Conservation (phyloP, 2,329 filamentous ascomycete species). For the Cercospora nicotianae region DNA sequence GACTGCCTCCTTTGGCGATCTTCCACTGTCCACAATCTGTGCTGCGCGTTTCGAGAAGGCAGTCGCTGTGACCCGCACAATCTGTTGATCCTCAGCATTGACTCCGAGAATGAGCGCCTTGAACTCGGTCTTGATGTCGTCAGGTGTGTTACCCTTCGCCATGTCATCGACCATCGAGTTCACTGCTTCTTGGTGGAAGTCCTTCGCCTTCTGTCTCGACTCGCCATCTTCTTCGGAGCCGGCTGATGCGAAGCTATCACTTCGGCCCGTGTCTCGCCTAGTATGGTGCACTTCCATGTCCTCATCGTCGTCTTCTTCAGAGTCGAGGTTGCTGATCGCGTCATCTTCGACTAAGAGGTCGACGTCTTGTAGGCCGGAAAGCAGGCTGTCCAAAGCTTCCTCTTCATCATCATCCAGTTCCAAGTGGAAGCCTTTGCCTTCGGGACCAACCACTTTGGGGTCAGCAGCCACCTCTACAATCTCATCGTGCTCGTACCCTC, state of each 20-base stretch:
- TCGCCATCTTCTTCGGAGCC: conserved; percentile 61
- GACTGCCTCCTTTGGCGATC: conserved; percentile 43
- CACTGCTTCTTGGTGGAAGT: conserved; percentile 86
- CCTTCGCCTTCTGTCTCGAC: conserved; percentile 49
- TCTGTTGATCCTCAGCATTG: conserved; percentile 85
- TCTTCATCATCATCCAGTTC: conserved; percentile 66
- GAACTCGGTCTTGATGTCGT: conserved; percentile 91
- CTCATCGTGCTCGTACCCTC: conserved; percentile 45
- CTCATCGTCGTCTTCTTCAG: conserved; percentile 43
- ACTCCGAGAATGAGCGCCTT: conserved; percentile 88
- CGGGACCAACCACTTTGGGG: conserved; percentile 56
- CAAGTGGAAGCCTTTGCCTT: conserved; percentile 60
- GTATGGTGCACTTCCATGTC: conserved; percentile 47
- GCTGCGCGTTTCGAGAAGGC: conserved; percentile 81
- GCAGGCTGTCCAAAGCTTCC: conserved; percentile 47
- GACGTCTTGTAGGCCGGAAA: conserved; percentile 45
- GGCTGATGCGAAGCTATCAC: conserved; percentile 46
- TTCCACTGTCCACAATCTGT: conserved; percentile 60
- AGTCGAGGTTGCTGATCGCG: conserved; percentile 66
- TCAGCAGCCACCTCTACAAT: conserved; percentile 44
- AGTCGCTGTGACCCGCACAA: conserved; percentile 80
- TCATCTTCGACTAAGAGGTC: conserved; percentile 48
- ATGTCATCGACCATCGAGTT: conserved; percentile 84
- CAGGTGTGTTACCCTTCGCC: conserved; percentile 66
- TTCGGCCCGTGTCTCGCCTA: conserved; percentile 32